Base-by-base conservation (phyloP, 2,329 filamentous ascomycete species). In the Cryphonectria naterciae region DNA sequence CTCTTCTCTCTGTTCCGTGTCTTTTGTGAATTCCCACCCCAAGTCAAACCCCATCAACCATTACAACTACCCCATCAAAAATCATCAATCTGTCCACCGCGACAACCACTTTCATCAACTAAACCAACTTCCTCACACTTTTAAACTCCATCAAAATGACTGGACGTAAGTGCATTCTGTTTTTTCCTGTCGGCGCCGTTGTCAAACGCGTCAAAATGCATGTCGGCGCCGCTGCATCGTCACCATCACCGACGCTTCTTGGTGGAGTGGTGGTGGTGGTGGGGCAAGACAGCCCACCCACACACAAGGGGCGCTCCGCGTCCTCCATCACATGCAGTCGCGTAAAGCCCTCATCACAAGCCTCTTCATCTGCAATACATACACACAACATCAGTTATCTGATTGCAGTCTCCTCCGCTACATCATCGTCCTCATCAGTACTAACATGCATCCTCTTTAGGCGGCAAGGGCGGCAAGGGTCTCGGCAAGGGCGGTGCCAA, bases 401-500 rank as follows among this genome's bases (percentile, higher is more conserved):
- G 35, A 58, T 37, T 25, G 13, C 15, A 17, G 46, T 46, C 19
- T 17, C 13, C 25, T 46, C 35, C 25, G 32, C n/a, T 22, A 19
- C 60, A 68, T 60, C 70, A 60, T 58, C 22, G 32, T 56, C 28
- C 15, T 39, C 41, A 15, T 54, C 49, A 22, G 75, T 78, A 81
- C 85, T 89, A 79, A 90, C 85, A 76, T 77, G 78, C 78, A 72
- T 74, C 74, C 74, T 76, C 73, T 74, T 78, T 78, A 96, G 93
- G 93, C 83, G 94, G 94, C 84, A 97, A 97, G 87, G 94, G 94
- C 85, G 95, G 95, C 83, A 97, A 97, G 91, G 95, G 94, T 83
- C 94, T 97, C 85, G 95, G 95, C 84, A 97, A 97, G 91, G 95
- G 95, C 77, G 95, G 95, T 84, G 95, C 95, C 86, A 98, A 98